These are phyloP conservation scores for Xylaria sp. DNA, from an alignment of 2,329 filamentous ascomycete genomes.

Conservation along the genomic window DNA sequence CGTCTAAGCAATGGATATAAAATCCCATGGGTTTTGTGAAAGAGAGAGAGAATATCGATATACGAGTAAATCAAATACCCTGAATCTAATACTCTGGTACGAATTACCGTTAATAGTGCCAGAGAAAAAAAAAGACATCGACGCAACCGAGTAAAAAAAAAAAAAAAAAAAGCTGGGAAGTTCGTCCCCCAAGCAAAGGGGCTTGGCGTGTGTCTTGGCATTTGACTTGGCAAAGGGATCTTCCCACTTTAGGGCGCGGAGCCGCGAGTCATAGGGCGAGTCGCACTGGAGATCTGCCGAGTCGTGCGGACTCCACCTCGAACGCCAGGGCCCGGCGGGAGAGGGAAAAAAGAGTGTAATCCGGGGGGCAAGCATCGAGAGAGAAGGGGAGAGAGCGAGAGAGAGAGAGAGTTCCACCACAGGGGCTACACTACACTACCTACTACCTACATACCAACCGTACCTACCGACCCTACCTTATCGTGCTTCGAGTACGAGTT, in stretches of 20 bases:
- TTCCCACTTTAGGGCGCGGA: too few relatives aligned
- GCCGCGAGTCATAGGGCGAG: background rate
- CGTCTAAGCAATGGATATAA: too few relatives aligned
- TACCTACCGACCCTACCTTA: too few relatives aligned
- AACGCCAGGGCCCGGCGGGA: background rate
- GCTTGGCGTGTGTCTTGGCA: background rate
- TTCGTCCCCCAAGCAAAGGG: background rate
- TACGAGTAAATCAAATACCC: too few relatives aligned
- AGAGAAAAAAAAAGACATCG: background rate
- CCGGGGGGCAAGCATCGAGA: background rate
- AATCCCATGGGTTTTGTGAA: too few relatives aligned
- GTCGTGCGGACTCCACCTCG: background rate
- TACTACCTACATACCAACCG: too few relatives aligned
- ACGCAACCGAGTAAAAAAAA: background rate
- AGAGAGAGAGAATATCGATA: too few relatives aligned
- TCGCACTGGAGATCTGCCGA: background rate
- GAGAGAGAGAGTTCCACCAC: too few relatives aligned
- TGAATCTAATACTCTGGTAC: too few relatives aligned
- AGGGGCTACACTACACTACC: too few relatives aligned
- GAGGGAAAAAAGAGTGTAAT: background rate
- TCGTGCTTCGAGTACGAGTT: background rate
- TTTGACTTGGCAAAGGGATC: background rate
- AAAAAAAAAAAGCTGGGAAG: background rate
- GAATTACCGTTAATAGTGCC: too few relatives aligned
- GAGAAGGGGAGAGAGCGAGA: too few relatives aligned